phyloP scores from a whole-genome alignment of 1,284 basidiomycete species.

The Trichosporon sp. region DNA sequence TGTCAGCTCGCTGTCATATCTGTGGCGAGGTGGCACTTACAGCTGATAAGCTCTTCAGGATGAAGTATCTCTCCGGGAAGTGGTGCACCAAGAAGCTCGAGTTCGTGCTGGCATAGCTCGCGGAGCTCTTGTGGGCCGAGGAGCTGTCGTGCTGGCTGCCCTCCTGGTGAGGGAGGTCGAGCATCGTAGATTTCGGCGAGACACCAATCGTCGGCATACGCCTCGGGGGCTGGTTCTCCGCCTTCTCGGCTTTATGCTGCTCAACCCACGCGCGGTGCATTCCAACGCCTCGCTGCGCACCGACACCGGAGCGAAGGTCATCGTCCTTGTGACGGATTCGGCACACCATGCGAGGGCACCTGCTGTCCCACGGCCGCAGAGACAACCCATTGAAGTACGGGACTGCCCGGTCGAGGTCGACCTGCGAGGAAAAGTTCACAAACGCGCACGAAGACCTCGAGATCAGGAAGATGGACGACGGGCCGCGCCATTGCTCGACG shows the following conservation, averaged over 20 bases:
- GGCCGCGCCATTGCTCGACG: slow-evolving; percentile 55
- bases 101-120: slow-evolving; percentile 55
- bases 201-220: slow-evolving; percentile 8
- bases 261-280: slow-evolving; percentile 77
- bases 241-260: slow-evolving; percentile 42
- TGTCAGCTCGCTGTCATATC: slow-evolving; percentile 7
- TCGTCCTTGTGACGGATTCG: slow-evolving; percentile 79
- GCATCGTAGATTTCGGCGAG: slow-evolving; percentile 28
- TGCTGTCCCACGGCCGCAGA: slow-evolving; percentile 57
- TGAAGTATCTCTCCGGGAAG: slow-evolving; percentile 86
- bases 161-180: slow-evolving; percentile 26
- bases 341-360: slow-evolving; percentile 77
- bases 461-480: slow-evolving; percentile 87
- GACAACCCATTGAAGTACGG: slow-evolving; percentile 58
- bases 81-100: slow-evolving; percentile 59
- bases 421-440: slow-evolving; percentile 72
- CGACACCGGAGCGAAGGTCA: slow-evolving; percentile 82
- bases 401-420: slow-evolving; percentile 65
- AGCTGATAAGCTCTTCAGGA: slow-evolving; percentile 80
- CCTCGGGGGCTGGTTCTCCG: slow-evolving; percentile 1
- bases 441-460: slow-evolving; percentile 89
- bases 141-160: slow-evolving; percentile 12
- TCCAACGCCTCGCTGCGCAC: slow-evolving; percentile 79
- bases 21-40: slow-evolving; percentile 50
- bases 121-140: slow-evolving; percentile 52